These are phyloP conservation scores for Fraxinus latifolia DNA, from an alignment of 305 asterid genomes.

Conservation along the genomic window DNA sequence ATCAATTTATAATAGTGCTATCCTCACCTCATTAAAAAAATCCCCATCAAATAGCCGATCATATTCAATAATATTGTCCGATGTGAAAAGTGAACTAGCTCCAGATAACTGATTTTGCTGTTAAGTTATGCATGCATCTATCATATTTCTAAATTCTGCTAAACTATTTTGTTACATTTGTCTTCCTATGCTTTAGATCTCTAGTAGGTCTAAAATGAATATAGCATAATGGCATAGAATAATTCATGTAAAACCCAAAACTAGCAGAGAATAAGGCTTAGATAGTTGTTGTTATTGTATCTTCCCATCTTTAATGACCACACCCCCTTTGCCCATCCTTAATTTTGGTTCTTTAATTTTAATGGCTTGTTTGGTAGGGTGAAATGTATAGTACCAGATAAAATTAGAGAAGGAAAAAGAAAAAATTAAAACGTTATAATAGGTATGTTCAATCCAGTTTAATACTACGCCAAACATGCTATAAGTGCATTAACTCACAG, in stretches of 20 bases:
- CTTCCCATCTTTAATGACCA: too few species aligned
- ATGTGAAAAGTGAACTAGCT: neutral
- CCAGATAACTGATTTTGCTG: neutral
- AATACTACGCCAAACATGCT: neutral
- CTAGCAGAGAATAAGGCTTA: too few species aligned
- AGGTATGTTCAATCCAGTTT: neutral
- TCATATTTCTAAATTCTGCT: neutral
- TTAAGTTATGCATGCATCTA: neutral
- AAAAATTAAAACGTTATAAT: too few species aligned
- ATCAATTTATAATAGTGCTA: too few species aligned
- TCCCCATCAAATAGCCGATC: neutral
- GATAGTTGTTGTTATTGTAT: too few species aligned
- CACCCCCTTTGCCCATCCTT: too few species aligned
- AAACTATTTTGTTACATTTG: neutral
- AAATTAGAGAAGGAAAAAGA: neutral
- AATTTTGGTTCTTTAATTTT: too few species aligned
- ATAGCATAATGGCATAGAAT: too few species aligned
- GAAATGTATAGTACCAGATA: neutral
- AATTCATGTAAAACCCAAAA: too few species aligned
- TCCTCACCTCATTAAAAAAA: too few species aligned
- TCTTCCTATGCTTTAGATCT: neutral
- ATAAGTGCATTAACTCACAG: conserved; percentile 48
- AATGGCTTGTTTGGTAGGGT: neutral
- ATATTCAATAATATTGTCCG: neutral
- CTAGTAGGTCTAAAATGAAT: too few species aligned